These are phyloP conservation scores for Quercus gilva DNA, from an alignment of 306 rosid species.

Conservation along the genomic window DNA sequence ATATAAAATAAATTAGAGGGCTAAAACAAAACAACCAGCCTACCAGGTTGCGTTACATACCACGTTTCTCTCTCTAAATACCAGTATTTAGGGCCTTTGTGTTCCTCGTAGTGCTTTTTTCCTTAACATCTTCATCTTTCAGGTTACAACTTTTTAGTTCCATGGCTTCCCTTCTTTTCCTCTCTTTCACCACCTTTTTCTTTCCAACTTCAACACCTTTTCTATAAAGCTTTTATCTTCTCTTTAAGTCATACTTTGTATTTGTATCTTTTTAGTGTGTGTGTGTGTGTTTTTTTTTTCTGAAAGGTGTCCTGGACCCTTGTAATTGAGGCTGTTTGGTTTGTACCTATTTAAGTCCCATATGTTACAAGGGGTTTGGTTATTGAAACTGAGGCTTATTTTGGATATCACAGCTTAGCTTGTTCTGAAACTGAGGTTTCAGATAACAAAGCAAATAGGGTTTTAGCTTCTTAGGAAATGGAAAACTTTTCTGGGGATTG, in stretches of 20 bases:
- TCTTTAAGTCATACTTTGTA: constrained; percentile 3
- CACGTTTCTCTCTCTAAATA: constrained; percentile 65
- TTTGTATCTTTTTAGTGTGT: constrained; percentile 27
- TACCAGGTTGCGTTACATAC: constrained; percentile 62
- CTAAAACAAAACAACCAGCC: constrained; percentile 40
- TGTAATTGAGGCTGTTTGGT: constrained; percentile 13
- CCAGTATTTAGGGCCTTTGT: constrained; percentile 56
- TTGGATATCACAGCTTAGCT: neutral
- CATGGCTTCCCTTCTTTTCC: constrained; percentile 29
- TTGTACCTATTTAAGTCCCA: constrained; percentile 5
- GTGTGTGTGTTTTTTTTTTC: neutral
- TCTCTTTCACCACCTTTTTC: constrained; percentile 15
- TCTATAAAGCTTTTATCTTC: constrained; percentile 27
- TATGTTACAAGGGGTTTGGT: neutral
- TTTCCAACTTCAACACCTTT: constrained; percentile 5
- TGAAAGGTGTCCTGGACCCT: neutral
- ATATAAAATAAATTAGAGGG: constrained; percentile 28
- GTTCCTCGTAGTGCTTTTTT: constrained; percentile 34
- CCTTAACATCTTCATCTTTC: constrained; percentile 29
- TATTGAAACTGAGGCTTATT: neutral
- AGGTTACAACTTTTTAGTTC: constrained; percentile 22
- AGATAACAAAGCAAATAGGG: constrained; percentile 7
- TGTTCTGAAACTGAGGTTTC: neutral
- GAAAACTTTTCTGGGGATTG: constrained; percentile 33
- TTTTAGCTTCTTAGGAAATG: constrained; percentile 30